These are phyloP conservation scores for Beverwykella pulmonaria DNA, from an alignment of 495 filamentous ascomycete species.

Conservation along the genomic window DNA sequence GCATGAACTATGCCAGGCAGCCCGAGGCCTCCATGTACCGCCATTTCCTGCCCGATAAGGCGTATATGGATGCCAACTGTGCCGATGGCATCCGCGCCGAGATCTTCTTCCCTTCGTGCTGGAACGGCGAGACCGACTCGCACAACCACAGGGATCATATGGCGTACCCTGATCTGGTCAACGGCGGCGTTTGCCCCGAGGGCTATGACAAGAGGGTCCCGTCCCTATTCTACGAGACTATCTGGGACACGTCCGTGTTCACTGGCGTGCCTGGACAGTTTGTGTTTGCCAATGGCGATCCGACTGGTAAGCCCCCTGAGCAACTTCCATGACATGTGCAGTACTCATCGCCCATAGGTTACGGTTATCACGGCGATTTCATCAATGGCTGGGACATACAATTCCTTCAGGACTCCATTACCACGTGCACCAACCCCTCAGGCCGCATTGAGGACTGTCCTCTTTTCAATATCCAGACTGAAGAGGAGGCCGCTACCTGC, in stretches of 20 bases:
- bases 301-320: constrained; percentile 54
- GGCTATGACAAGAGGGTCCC: constrained; percentile 71
- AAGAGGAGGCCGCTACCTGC: constrained; percentile 48
- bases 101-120: constrained; percentile 89
- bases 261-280: constrained; percentile 68
- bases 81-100: constrained; percentile 76
- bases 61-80: constrained; percentile 75
- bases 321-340: no score
- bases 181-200: constrained; percentile 73
- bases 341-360: constrained; percentile 53
- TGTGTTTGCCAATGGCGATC: constrained; percentile 81
- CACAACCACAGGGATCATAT: constrained; percentile 71
- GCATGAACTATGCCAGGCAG: constrained; percentile 68
- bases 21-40: constrained; percentile 75
- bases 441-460: constrained; percentile 60
- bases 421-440: constrained; percentile 53
- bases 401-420: constrained; percentile 61
- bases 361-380: constrained; percentile 84
- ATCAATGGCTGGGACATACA: constrained; percentile 74
- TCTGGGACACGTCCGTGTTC: constrained; percentile 77
- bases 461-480: constrained; percentile 59
- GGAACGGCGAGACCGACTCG: constrained; percentile 74
- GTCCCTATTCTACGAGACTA: constrained; percentile 83
- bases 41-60: constrained; percentile 78
- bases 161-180: constrained; percentile 74